phyloP scores from a whole-genome alignment of 2,329 filamentous ascomycete genomes.

The Phialocephala subalpina region DNA sequence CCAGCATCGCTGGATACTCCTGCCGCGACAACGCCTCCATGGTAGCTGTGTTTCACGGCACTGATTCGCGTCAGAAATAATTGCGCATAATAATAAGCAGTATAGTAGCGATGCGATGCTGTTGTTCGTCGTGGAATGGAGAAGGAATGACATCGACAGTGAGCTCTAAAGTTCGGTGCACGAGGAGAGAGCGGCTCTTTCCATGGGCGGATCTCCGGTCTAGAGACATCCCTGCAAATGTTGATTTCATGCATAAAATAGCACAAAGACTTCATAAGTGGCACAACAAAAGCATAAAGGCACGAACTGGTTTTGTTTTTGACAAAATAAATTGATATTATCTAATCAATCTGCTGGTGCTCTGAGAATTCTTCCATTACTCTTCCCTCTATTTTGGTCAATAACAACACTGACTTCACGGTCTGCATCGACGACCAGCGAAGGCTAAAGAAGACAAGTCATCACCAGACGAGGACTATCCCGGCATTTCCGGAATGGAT shows the following conservation, averaged over 20 bases:
- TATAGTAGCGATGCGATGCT: constrained; percentile 28
- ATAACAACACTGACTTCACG: not conserved
- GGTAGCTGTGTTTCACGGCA: constrained; percentile 40
- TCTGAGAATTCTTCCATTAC: not conserved
- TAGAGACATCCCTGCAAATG: constrained; percentile 28
- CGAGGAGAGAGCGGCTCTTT: constrained; percentile 25
- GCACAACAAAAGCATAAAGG: constrained; percentile 3
- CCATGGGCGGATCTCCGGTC: constrained; percentile 22
- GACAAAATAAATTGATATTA: not conserved
- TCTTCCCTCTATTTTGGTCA: not conserved
- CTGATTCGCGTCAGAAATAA: constrained; percentile 37
- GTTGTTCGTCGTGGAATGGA: constrained; percentile 20
- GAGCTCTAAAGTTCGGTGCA: constrained; percentile 18
- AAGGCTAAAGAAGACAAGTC: constrained; percentile 1
- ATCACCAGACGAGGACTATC: constrained; percentile 5
- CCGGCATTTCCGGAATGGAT: constrained; percentile 24
- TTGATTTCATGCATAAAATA: constrained; percentile 26
- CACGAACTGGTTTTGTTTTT: not conserved
- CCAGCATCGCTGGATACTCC: constrained; percentile 95
- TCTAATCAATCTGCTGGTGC: not conserved
- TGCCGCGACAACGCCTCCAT: constrained; percentile 84
- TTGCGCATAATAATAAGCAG: constrained; percentile 40
- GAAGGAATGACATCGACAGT: constrained; percentile 21
- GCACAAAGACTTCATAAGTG: constrained; percentile 13
- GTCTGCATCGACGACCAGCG: not conserved